Conservation (phyloP, 805 yeast species). For the Candida loeiensis region DNA sequence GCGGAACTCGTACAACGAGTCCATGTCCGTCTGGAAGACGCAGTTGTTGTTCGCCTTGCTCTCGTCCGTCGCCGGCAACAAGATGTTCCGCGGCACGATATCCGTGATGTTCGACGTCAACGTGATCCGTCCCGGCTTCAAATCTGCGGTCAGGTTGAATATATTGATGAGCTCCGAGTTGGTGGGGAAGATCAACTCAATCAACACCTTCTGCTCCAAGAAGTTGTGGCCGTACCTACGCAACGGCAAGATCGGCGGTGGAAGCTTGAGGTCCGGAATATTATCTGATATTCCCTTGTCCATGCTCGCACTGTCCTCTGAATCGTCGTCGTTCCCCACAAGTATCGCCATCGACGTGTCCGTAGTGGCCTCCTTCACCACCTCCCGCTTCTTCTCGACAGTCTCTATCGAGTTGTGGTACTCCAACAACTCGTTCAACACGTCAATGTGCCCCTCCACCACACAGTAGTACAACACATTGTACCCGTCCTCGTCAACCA, state of each 20-base stretch:
- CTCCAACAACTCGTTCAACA: conserved; percentile 63
- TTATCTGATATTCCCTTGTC: conserved; percentile 50
- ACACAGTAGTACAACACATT: conserved; percentile 86
- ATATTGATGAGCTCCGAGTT: conserved; percentile 45
- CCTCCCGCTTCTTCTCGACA: neutral
- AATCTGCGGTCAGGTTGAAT: conserved; percentile 38
- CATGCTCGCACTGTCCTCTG: conserved; percentile 36
- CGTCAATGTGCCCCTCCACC: conserved; percentile 90
- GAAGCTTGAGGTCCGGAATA: conserved; percentile 86
- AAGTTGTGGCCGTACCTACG: conserved; percentile 95
- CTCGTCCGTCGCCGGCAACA: conserved; percentile 69
- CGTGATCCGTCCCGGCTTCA: conserved; percentile 77
- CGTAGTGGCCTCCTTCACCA: conserved; percentile 3
- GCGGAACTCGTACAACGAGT: conserved; percentile 57
- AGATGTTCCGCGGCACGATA: conserved; percentile 81
- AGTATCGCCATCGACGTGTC: conserved; percentile 24
- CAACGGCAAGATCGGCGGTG: conserved; percentile 94
- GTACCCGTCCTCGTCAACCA: conserved; percentile 75
- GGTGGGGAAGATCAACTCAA: conserved; percentile 68
- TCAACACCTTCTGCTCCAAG: conserved; percentile 80
- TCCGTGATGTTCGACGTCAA: conserved; percentile 73
- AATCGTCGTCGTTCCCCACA: conserved; percentile 28
- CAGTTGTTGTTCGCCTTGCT: conserved; percentile 50
- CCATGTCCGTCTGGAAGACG: conserved; percentile 79
- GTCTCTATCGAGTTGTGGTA: conserved; percentile 21